Conservation (phyloP, 495 filamentous ascomycete species). For the Aspergillus coremiiformis region DNA sequence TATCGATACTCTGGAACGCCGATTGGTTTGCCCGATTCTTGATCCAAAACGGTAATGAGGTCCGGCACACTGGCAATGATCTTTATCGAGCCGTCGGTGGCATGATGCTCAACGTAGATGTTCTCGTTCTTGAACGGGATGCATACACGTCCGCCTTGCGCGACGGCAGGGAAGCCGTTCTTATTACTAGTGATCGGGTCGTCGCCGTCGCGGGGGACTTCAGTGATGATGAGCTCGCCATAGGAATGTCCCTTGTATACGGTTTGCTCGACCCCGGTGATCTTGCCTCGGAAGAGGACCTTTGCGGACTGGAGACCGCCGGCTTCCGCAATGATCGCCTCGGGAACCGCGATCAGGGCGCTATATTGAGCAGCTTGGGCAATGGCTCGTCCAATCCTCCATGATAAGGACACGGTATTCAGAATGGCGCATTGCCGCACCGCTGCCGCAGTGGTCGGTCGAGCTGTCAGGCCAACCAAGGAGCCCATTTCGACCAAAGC, state of each 20-base stretch:
- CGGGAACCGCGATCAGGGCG: constrained; percentile 37
- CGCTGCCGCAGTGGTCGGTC: constrained; percentile 22
- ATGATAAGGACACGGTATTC: constrained; percentile 34
- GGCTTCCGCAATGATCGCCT: constrained; percentile 37
- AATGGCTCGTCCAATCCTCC: constrained; percentile 41
- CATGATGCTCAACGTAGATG: constrained; percentile 40
- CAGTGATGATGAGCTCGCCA: constrained; percentile 45
- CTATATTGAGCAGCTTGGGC: too few relatives aligned
- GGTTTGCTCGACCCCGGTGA: constrained; percentile 48
- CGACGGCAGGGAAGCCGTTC: background rate
- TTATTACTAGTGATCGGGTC: background rate
- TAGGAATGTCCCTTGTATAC: constrained; percentile 47
- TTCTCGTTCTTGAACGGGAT: constrained; percentile 62
- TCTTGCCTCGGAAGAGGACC: constrained; percentile 55
- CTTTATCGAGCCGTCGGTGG: constrained; percentile 4
- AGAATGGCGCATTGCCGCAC: constrained; percentile 28
- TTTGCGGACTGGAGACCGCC: constrained; percentile 32
- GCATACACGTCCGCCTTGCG: constrained; percentile 28
- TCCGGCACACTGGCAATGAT: constrained; percentile 28
- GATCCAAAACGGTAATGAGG: constrained; percentile 25
- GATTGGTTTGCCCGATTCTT: constrained; percentile 23
- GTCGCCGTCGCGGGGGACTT: constrained; percentile 20
- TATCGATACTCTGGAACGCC: constrained; percentile 31
- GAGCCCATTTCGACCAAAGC: constrained; percentile 24
- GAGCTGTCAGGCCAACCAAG: constrained; percentile 18